These are phyloP conservation scores for Luffa acutangula DNA, from an alignment of 306 rosid species.

Conservation along the genomic window DNA sequence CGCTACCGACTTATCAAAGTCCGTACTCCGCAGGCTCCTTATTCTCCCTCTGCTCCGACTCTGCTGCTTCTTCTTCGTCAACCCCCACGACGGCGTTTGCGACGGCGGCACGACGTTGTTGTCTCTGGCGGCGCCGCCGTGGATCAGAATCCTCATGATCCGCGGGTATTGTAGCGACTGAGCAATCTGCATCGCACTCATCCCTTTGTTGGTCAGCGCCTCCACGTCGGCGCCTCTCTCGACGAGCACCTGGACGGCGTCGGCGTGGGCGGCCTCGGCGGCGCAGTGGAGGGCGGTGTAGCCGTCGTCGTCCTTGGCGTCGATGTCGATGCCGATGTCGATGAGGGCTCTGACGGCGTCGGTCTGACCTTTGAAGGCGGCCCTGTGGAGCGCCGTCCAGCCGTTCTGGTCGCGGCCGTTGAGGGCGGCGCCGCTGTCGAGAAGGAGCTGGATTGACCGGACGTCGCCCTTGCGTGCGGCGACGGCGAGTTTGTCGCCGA, in stretches of 20 bases:
- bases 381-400: constrained; percentile 77
- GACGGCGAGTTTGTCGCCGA: constrained; percentile 50
- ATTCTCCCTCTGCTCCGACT: background rate
- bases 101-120: background rate
- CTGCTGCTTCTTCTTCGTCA: constrained; percentile 14
- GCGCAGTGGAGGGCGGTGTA: constrained; percentile 79
- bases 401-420: constrained; percentile 71
- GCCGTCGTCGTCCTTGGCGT: constrained; percentile 67
- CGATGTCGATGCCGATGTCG: constrained; percentile 52
- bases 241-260: constrained; percentile 49
- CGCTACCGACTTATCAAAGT: background rate
- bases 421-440: constrained; percentile 43
- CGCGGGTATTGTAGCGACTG: constrained; percentile 55
- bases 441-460: constrained; percentile 37
- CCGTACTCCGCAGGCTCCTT: background rate
- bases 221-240: constrained; percentile 70
- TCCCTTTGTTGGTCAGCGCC: constrained; percentile 58
- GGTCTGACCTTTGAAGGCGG: constrained; percentile 52
- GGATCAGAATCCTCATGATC: constrained; percentile 51
- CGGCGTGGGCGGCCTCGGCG: constrained; percentile 52
- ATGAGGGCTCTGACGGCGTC: constrained; percentile 35
- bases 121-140: constrained; percentile 38
- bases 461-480: constrained; percentile 67
- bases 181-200: constrained; percentile 55
- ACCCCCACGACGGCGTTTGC: background rate